These are phyloP conservation scores for Nepenthes alata DNA, from an alignment of 179 eudicot genomes.

Conservation along the genomic window DNA sequence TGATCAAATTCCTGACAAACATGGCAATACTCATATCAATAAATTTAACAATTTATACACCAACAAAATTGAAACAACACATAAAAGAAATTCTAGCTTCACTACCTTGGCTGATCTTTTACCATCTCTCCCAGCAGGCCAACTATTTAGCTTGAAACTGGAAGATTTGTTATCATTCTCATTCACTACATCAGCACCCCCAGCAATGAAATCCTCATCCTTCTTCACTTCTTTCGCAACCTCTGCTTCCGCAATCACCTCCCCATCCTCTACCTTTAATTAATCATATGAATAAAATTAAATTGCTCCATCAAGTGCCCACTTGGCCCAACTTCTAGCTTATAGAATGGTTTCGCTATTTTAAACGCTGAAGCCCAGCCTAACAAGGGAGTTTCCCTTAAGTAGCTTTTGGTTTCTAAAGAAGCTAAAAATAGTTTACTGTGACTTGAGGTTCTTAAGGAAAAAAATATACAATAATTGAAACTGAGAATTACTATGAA, in stretches of 20 bases:
- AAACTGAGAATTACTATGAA: too few relatives aligned
- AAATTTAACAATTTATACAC: background rate
- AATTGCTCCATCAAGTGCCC: too few relatives aligned
- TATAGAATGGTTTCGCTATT: too few relatives aligned
- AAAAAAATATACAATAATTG: too few relatives aligned
- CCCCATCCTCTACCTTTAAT: slow-evolving; percentile 66
- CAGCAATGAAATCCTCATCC: slow-evolving; percentile 29
- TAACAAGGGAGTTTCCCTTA: too few relatives aligned
- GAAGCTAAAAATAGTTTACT: too few relatives aligned
- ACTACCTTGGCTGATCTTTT: slow-evolving; percentile 40
- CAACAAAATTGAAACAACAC: background rate
- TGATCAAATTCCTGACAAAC: slow-evolving; percentile 46
- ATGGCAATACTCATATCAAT: slow-evolving; percentile 4
- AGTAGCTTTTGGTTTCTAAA: too few relatives aligned
- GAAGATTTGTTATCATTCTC: slow-evolving; percentile 31
- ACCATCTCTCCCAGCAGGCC: slow-evolving; percentile 34
- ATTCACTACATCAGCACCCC: slow-evolving; percentile 9
- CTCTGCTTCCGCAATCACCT: slow-evolving; percentile 39
- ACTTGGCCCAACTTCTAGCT: too few relatives aligned
- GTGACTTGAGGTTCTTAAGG: too few relatives aligned
- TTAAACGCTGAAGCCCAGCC: too few relatives aligned
- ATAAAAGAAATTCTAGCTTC: background rate
- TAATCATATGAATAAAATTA: background rate
- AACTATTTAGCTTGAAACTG: slow-evolving; percentile 11
- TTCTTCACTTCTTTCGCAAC: slow-evolving; percentile 16